These are phyloP conservation scores for Nicotiana benthamiana DNA, from an alignment of 257 asterid species.

Conservation along the genomic window DNA sequence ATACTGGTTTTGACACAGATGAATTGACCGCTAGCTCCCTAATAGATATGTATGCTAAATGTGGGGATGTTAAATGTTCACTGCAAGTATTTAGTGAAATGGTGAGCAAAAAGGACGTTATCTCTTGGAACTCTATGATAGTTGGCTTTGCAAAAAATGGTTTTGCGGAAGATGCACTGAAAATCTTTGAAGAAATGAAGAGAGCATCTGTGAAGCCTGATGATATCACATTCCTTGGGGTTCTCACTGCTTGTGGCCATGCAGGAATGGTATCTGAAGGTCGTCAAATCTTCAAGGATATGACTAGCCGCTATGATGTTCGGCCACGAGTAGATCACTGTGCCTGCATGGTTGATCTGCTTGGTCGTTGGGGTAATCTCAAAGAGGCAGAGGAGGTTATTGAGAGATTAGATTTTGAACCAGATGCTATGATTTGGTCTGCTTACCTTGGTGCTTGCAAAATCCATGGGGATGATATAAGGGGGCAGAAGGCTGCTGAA, in stretches of 20 bases:
- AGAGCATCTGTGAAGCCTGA: slow-evolving; percentile 45
- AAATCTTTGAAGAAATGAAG: slow-evolving; percentile 66
- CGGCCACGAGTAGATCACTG: slow-evolving; percentile 61
- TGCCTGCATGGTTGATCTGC: slow-evolving; percentile 88
- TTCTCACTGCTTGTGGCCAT: slow-evolving; percentile 87
- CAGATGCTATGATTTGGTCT: slow-evolving; percentile 75
- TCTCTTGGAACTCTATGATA: slow-evolving; percentile 89
- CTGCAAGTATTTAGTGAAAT: slow-evolving; percentile 52
- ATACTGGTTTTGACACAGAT: slow-evolving; percentile 50
- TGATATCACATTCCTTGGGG: slow-evolving; percentile 81
- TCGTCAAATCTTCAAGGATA: slow-evolving; percentile 41
- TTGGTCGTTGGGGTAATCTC: slow-evolving; percentile 85
- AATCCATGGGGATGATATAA: slow-evolving; percentile 69
- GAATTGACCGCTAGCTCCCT: slow-evolving; percentile 74
- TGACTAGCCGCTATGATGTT: slow-evolving; percentile 43
- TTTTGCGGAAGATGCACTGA: slow-evolving; percentile 50
- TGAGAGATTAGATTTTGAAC: slow-evolving; percentile 39
- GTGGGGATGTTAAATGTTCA: slow-evolving; percentile 77
- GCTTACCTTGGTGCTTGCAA: slow-evolving; percentile 80
- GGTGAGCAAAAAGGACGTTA: slow-evolving; percentile 48
- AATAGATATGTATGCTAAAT: slow-evolving; percentile 93
- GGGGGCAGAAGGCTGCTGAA: slow-evolving; percentile 71
- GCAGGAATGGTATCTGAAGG: slow-evolving; percentile 79
- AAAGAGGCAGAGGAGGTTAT: slow-evolving; percentile 73
- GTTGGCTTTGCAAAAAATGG: slow-evolving; percentile 88